Percentiles rank a stretch among this genome's conserved stretches.
Conservation (phyloP, 345 rosid genomes). For the Mangifera indica region DNA sequence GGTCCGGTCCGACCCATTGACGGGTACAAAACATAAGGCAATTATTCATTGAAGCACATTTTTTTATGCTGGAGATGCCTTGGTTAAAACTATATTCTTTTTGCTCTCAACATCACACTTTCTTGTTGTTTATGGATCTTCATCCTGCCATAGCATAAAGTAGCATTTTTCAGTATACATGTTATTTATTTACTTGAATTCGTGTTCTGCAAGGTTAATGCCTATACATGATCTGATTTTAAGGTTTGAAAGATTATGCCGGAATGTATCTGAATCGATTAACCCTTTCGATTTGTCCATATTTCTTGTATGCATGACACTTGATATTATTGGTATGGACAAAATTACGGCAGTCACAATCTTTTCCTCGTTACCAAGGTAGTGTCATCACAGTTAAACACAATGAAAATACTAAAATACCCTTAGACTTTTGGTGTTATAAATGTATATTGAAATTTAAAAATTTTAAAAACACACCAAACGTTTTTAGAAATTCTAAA, state of each 20-base stretch:
- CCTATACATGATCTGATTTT: conserved; percentile 78
- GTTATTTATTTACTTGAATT: neutral
- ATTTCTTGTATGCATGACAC: neutral
- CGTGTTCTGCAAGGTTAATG: conserved; percentile 66
- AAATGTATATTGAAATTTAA: too few relatives aligned
- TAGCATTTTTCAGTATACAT: conserved; percentile 2
- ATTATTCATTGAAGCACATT: neutral
- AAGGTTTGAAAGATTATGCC: conserved; percentile 76
- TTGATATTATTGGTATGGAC: neutral
- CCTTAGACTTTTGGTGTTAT: too few relatives aligned
- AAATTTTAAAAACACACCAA: too few relatives aligned
- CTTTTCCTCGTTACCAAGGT: neutral
- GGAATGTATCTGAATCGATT: conserved; percentile 76
- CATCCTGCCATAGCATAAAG: conserved; percentile 1
- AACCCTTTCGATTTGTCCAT: neutral
- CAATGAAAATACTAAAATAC: too few relatives aligned
- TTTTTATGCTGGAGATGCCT: neutral
- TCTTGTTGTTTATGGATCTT: neutral
- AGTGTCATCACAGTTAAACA: too few relatives aligned
- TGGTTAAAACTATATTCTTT: neutral
- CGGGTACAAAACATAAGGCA: too few relatives aligned
- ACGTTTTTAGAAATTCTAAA: too few relatives aligned
- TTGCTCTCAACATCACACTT: neutral
- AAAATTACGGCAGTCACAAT: too few relatives aligned
- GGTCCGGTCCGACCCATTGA: too few relatives aligned